Percentiles rank a stretch among this genome's conserved stretches.
Conservation (phyloP, 2,329 filamentous ascomycete genomes). For the Gaeumannomyces tritici region DNA sequence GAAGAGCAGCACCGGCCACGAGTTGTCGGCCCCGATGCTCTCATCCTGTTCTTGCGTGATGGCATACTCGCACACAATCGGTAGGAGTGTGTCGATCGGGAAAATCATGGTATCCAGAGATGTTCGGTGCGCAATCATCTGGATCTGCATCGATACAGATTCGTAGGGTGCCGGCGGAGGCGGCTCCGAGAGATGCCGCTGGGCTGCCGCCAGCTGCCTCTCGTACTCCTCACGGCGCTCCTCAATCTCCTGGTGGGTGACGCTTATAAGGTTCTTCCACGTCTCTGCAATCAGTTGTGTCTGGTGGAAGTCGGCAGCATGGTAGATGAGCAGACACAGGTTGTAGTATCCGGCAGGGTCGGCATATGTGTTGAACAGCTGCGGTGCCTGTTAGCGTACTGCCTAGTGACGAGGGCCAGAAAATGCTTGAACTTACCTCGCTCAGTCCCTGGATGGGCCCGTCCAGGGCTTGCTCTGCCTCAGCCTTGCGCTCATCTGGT, state of each 20-base stretch:
- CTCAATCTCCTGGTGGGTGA: conserved; percentile 51
- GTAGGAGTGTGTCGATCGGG: conserved; percentile 50
- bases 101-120: conserved; percentile 58
- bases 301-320: conserved; percentile 84
- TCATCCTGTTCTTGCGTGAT: conserved; percentile 48
- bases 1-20: conserved; percentile 49
- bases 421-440: conserved; percentile 47
- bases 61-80: conserved; percentile 53
- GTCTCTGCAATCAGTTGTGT: conserved; percentile 73
- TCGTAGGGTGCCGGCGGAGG: conserved; percentile 56
- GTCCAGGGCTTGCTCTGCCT: conserved; percentile 61
- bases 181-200: conserved; percentile 21
- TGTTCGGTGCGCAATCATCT: conserved; percentile 55
- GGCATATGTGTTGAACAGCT: conserved; percentile 90
- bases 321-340: conserved; percentile 85
- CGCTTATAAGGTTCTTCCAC: conserved; percentile 74
- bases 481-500: conserved; percentile 47
- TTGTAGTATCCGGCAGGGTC: conserved; percentile 86
- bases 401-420: neutral
- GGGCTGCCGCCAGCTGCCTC: neutral
- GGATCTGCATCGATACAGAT: conserved; percentile 52
- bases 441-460: conserved; percentile 70
- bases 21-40: conserved; percentile 44
- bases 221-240: conserved; percentile 28
- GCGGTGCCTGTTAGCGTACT: conserved; percentile 9